These are phyloP conservation scores for Didymella lethalis DNA, from an alignment of 2,329 filamentous ascomycete genomes.

Conservation along the genomic window DNA sequence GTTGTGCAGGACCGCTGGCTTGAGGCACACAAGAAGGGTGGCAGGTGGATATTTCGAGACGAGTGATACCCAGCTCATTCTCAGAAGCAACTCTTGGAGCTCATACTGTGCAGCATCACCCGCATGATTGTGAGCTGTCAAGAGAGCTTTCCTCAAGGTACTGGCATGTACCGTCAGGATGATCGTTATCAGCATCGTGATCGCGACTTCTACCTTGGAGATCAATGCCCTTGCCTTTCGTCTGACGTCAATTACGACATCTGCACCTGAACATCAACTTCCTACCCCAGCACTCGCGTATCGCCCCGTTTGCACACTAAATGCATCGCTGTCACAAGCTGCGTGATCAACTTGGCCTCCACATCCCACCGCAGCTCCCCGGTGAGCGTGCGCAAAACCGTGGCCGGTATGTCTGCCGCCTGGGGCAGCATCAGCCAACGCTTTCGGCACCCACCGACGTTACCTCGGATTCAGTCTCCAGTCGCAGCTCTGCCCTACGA, in stretches of 20 bases:
- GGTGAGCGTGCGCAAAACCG: not conserved
- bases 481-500: constrained; percentile 10
- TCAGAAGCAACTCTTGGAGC: not conserved
- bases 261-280: not conserved
- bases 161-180: not conserved
- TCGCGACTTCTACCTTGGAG: not conserved
- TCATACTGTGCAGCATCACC: not conserved
- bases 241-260: not conserved
- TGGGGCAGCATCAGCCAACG: not conserved
- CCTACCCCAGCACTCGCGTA: not conserved
- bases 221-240: not conserved
- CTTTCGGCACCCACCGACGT: not conserved
- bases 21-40: constrained; percentile 80
- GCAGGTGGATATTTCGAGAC: constrained; percentile 82
- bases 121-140: not conserved
- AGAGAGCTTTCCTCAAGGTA: not conserved
- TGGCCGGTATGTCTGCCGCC: not conserved
- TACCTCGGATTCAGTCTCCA: not conserved
- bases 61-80: constrained; percentile 60
- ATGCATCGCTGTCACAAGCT: not conserved
- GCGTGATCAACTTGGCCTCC: not conserved
- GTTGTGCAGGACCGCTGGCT: constrained; percentile 76
- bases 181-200: not conserved
- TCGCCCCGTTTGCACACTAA: not conserved
- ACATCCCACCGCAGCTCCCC: not conserved